Evolutionary conservation across 768 basidiomycete species (phyloP), one percentile per base, ranked within the genome.

Genomic region (Cubamyces lactineus): DNA sequence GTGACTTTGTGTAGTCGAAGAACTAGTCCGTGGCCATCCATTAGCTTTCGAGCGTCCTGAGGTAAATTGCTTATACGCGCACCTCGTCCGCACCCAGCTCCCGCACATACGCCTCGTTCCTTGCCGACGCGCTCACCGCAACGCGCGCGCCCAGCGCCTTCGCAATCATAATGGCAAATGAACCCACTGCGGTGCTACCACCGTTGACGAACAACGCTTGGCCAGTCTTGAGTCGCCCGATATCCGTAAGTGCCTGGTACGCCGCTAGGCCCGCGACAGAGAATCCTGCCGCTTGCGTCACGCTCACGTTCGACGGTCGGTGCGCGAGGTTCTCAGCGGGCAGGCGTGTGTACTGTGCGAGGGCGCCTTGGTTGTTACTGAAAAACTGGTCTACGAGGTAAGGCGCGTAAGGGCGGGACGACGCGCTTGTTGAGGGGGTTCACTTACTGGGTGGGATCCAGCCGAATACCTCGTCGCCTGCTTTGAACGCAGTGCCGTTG

Each of bases 111-210:
- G 78, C 77, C 47, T 83, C 81, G 62, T 89, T 91, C 70, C 79
- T 82, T 0, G 69, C 76, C 3, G 87, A 89, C 9, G 86, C 87
- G 30, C 80, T 84, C 0, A 83, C 83, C 2, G 82, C 76, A 3
- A 91, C 88, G 3, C 64, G 75, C 56, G 84, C 83, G 3, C 87
- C 87, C 63, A 76, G 77, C 0, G 82, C 79, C 69, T 91, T 92
- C 7, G 89, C 88, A 11, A 91, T 70, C 70, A 91, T 88, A 49
- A 92, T 87, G 0, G 87, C 89, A 64, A 82, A 82, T n/a, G 79
- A 75, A 3, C 90, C 91, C 1, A 91, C 87, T 12, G 84, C 74
- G 1, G 86, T 84, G 52, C 85, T 86, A 3, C 88, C 91, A 0
- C 89, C 89, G 59, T 89, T 86, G 68, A 93, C 76, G 65, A 92